phyloP scores from a whole-genome alignment of 208 protist species.

The Strigomonas galati region DNA sequence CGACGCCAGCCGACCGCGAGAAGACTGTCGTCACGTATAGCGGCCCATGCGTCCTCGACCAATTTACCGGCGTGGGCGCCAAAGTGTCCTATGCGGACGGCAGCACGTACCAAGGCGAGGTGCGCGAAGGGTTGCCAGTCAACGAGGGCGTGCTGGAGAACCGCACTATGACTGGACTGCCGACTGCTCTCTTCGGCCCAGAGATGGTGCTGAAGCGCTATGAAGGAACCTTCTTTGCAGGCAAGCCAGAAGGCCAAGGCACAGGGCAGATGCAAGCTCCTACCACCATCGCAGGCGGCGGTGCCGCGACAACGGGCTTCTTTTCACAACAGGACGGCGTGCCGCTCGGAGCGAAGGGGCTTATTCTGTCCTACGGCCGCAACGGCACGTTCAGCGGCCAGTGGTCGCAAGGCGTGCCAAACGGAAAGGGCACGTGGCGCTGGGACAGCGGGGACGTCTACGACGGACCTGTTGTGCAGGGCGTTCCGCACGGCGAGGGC shows the following conservation, averaged over 20 bases:
- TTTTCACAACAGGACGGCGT: constrained; percentile 17
- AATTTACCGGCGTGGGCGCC: constrained; percentile 51
- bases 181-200: constrained; percentile 9
- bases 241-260: constrained; percentile 60
- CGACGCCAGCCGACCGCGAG: not conserved
- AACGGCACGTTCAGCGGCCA: constrained; percentile 61
- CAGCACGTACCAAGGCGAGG: constrained; percentile 56
- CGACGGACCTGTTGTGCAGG: constrained; percentile 36
- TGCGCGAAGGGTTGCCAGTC: constrained; percentile 48
- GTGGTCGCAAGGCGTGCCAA: constrained; percentile 55
- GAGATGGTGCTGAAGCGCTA: constrained; percentile 55
- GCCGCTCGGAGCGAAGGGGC: constrained; percentile 13
- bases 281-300: constrained; percentile 9
- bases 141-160: constrained; percentile 56
- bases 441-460: constrained; percentile 72
- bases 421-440: constrained; percentile 59
- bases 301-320: not conserved
- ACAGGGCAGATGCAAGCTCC: constrained; percentile 39
- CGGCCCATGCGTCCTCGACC: constrained; percentile 53
- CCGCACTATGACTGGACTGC: constrained; percentile 15
- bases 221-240: constrained; percentile 66
- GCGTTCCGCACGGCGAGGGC: constrained; percentile 52
- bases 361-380: constrained; percentile 25
- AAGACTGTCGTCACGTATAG: constrained; percentile 36
- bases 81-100: constrained; percentile 49